Conservation (phyloP, 768 basidiomycete genomes). For the Termitomyces sp. region DNA sequence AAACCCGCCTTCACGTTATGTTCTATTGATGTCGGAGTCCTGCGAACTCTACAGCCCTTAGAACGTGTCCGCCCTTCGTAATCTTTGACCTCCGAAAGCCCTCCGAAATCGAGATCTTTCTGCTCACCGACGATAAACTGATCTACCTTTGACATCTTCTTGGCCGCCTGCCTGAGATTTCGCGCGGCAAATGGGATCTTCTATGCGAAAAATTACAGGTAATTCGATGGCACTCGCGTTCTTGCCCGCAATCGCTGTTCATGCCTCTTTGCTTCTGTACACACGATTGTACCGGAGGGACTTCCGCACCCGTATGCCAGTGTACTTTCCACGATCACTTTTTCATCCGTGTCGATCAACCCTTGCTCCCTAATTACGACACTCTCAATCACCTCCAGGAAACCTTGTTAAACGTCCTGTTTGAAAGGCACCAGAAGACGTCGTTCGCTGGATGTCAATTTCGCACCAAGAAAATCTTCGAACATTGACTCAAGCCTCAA, state of each 20-base stretch:
- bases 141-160: constrained; percentile 15
- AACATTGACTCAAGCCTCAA: constrained; percentile 15
- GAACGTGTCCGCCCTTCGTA: constrained; percentile 10
- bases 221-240: constrained; percentile 10
- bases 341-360: constrained; percentile 5
- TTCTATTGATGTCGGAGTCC: constrained; percentile 1
- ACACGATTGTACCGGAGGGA: constrained; percentile 21
- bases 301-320: constrained; percentile 9
- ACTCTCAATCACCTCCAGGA: constrained; percentile 12
- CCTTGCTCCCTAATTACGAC: constrained; percentile 8
- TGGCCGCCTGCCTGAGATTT: constrained; percentile 6
- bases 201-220: constrained; percentile 6
- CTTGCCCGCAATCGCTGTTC: constrained; percentile 4
- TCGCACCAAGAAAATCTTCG: constrained; percentile 21
- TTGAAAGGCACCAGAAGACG: constrained; percentile 18
- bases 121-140: constrained; percentile 10
- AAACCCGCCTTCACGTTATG: constrained; percentile 3
- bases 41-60: not conserved
- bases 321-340: constrained; percentile 7
- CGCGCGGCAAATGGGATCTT: constrained; percentile 9
- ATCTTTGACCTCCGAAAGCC: constrained; percentile 15
- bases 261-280: constrained; percentile 16
- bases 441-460: constrained; percentile 26
- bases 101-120: constrained; percentile 13
- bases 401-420: constrained; percentile 16